Conservation (phyloP, 257 asterid genomes). For the Ophiorrhiza pumila region DNA sequence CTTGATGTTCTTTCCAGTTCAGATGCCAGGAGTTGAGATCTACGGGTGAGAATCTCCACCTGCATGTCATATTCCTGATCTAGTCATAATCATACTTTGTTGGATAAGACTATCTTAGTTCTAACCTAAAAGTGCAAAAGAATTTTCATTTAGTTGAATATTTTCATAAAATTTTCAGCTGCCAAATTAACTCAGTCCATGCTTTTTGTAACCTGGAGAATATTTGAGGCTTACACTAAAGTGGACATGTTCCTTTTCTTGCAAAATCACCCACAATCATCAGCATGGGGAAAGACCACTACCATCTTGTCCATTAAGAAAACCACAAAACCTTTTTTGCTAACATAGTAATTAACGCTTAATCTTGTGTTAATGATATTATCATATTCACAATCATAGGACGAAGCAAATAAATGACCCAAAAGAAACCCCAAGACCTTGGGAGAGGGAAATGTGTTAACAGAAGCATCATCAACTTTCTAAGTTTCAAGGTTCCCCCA, state of each 20-base stretch:
- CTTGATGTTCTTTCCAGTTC: slow-evolving; percentile 52
- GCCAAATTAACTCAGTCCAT: neutral
- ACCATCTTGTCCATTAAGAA: neutral
- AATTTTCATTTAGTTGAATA: neutral
- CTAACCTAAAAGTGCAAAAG: neutral
- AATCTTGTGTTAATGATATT: neutral
- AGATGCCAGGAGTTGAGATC: slow-evolving; percentile 43
- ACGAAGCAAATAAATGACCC: neutral
- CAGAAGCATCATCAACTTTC: neutral
- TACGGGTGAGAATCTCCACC: slow-evolving; percentile 57
- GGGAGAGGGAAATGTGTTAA: neutral
- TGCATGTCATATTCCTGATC: slow-evolving; percentile 18
- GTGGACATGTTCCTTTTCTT: neutral
- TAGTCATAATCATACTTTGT: neutral
- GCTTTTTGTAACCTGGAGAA: neutral
- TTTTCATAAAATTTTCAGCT: neutral
- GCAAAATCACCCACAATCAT: neutral
- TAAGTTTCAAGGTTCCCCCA: neutral
- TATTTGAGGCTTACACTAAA: neutral
- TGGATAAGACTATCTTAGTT: neutral
- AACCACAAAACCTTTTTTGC: neutral
- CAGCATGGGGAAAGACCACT: neutral
- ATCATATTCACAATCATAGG: neutral
- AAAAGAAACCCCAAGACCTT: neutral
- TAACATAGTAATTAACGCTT: too few species aligned